phyloP scores from a whole-genome alignment of 345 rosid species.

The Passiflora organensis region DNA sequence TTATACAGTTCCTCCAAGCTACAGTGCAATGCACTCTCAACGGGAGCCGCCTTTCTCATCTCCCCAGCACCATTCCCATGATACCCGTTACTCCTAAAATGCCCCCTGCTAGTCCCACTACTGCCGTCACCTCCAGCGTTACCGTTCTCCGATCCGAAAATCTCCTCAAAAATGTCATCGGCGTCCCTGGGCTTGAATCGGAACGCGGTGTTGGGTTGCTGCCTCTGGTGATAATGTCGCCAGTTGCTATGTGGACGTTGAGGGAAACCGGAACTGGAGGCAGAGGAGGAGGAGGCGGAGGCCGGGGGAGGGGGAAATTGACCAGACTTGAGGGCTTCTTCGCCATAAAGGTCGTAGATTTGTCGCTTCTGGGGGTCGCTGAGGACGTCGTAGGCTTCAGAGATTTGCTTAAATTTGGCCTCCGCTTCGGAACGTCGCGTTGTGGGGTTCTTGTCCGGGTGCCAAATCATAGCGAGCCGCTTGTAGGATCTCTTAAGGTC shows the following conservation, averaged over 20 bases:
- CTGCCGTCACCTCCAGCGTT: neutral
- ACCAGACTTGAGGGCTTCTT: conserved; percentile 9
- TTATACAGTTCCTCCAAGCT: conserved; percentile 15
- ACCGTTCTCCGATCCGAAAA: neutral
- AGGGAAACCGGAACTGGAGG: neutral
- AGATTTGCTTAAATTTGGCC: conserved; percentile 14
- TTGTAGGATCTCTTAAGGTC: conserved; percentile 12
- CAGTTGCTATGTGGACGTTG: neutral
- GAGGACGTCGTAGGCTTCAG: conserved; percentile 15
- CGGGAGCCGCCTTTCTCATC: conserved; percentile 9
- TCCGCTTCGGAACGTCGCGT: conserved; percentile 6
- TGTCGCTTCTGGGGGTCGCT: conserved; percentile 7
- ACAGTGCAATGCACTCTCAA: conserved; percentile 11
- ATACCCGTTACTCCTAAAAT: neutral
- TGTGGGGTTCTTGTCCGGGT: conserved; percentile 7
- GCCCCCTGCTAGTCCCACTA: neutral
- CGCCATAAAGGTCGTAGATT: conserved; percentile 11
- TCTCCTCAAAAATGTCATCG: conserved; percentile 9
- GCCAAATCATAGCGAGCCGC: conserved; percentile 10
- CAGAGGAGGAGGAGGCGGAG: neutral
- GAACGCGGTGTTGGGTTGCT: neutral
- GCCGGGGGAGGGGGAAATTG: conserved; percentile 7
- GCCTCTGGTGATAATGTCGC: too few species aligned
- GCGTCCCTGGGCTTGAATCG: conserved; percentile 8
- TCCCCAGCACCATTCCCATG: neutral